Evolutionary conservation across 129 eudicot genomes (phyloP).

Genomic region (Deinandra increscens): DNA sequence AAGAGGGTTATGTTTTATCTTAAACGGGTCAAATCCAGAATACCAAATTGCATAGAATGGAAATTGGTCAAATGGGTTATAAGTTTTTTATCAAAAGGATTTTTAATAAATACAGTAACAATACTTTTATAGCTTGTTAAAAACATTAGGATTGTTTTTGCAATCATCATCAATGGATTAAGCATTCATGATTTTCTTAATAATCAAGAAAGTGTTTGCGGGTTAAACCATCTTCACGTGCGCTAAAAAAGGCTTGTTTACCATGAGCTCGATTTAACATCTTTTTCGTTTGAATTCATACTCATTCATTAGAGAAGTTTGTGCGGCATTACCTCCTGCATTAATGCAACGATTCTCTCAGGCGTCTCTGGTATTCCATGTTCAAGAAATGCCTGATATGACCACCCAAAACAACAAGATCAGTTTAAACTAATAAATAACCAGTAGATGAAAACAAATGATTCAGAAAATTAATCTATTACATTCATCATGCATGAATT

Average conservation of each 20-base stretch:
- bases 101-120: background rate
- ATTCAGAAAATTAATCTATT: constrained; percentile 22
- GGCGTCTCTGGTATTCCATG: constrained; percentile 77
- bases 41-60: background rate
- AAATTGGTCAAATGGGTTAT: background rate
- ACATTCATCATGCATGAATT: constrained; percentile 98
- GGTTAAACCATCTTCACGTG: background rate
- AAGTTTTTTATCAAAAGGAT: no score
- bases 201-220: background rate
- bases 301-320: background rate
- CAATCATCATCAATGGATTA: background rate
- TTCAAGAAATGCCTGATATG: constrained; percentile 70
- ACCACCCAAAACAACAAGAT: background rate
- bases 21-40: background rate
- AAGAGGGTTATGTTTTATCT: background rate
- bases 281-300: background rate
- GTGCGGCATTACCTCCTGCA: constrained; percentile 61
- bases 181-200: background rate
- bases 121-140: background rate
- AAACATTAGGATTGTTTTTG: background rate
- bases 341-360: constrained; percentile 57
- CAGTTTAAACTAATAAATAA: constrained; percentile 12
- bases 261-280: background rate
- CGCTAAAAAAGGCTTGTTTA: background rate
- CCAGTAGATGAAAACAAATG: background rate